A percentile compares a stretch with the other conserved stretches of the same genome.
Evolutionary conservation across 306 rosid genomes (phyloP).

Genomic region (Cicer chorassanicum): DNA sequence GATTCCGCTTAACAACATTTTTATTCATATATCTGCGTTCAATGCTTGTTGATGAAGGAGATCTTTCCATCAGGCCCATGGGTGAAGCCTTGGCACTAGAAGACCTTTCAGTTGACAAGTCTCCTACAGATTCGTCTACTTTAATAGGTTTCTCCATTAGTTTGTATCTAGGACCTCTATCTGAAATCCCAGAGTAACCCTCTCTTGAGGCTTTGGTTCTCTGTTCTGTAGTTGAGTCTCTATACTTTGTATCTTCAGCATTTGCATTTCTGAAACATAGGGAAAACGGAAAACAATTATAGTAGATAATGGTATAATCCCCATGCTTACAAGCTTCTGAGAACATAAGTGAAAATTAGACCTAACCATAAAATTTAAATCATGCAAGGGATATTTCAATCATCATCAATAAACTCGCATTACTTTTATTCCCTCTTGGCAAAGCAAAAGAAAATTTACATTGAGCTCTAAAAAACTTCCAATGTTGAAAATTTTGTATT

Average conservation of each 20-base stretch:
- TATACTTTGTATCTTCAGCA: constrained; percentile 68
- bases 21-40: constrained; percentile 69
- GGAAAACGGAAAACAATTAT: constrained; percentile 39
- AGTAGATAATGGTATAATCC: constrained; percentile 19
- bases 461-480: not conserved
- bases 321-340: constrained; percentile 24
- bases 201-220: constrained; percentile 73
- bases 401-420: constrained; percentile 27
- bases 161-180: constrained; percentile 73
- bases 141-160: constrained; percentile 67
- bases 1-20: constrained; percentile 63
- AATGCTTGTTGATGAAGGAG: constrained; percentile 81
- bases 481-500: not conserved
- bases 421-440: not conserved
- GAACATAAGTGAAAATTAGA: not conserved
- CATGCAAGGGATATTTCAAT: constrained; percentile 18
- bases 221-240: constrained; percentile 63
- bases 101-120: constrained; percentile 74
- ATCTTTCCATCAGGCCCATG: constrained; percentile 70
- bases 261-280: constrained; percentile 62
- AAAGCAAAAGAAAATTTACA: constrained; percentile 4
- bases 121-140: constrained; percentile 69
- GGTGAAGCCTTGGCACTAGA: constrained; percentile 84
- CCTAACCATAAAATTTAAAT: constrained; percentile 33
- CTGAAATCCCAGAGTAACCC: constrained; percentile 63